Conservation (phyloP, 768 basidiomycete species). For the Lentinula edodes region DNA sequence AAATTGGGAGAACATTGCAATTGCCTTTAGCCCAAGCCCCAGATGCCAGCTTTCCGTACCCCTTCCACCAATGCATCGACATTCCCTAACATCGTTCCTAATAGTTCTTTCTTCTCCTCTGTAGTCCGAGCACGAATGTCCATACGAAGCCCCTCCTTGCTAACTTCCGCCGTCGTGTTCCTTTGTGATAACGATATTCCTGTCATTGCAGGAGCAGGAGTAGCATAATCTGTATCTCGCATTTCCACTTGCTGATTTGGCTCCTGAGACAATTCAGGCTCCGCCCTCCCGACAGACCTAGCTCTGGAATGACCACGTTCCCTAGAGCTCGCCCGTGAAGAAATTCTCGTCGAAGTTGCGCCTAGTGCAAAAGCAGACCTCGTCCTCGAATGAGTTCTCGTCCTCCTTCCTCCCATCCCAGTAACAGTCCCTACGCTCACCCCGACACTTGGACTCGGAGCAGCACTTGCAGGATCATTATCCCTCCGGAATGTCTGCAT, state of each 20-base stretch:
- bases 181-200: neutral
- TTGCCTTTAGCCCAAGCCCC: slow-evolving; percentile 53
- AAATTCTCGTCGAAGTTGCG: neutral
- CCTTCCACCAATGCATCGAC: slow-evolving; percentile 89
- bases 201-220: neutral
- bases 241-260: neutral
- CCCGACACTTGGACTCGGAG: neutral
- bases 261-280: slow-evolving; percentile 9
- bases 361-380: slow-evolving; percentile 9
- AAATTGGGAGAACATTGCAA: neutral
- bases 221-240: neutral
- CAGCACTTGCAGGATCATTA: neutral
- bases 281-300: slow-evolving; percentile 9
- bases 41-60: slow-evolving; percentile 80
- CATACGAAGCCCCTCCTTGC: neutral
- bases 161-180: neutral
- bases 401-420: slow-evolving; percentile 6
- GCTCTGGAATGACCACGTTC: slow-evolving; percentile 1
- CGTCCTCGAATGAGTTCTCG: slow-evolving; percentile 8
- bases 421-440: neutral
- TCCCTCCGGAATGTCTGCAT: neutral
- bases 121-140: slow-evolving; percentile 41
- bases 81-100: slow-evolving; percentile 83
- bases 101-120: slow-evolving; percentile 76
- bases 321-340: neutral